These are phyloP conservation scores for Ilex asprella DNA, from an alignment of 257 asterid genomes.

Conservation along the genomic window DNA sequence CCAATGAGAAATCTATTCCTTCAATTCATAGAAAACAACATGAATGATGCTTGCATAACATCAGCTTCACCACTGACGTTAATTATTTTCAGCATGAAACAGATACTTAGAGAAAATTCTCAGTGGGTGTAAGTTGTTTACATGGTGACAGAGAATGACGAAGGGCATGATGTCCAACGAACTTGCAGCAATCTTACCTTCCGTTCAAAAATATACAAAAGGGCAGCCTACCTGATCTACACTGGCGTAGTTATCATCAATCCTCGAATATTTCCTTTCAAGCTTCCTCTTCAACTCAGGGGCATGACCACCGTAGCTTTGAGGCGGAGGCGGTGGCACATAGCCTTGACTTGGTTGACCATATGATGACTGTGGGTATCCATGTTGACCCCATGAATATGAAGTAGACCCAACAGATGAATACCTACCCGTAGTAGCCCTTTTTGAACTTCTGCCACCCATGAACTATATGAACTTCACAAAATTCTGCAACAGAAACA, in stretches of 20 bases:
- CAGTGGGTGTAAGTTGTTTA: background rate
- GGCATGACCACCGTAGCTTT: slow-evolving; percentile 45
- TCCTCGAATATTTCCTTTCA: slow-evolving; percentile 80
- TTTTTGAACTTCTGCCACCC: slow-evolving; percentile 84
- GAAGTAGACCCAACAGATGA: slow-evolving; percentile 63
- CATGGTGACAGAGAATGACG: background rate
- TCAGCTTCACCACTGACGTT: background rate
- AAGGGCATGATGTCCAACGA: no score
- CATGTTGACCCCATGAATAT: slow-evolving; percentile 33
- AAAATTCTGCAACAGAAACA: slow-evolving; percentile 2
- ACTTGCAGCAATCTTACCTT: background rate
- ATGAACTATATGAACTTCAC: slow-evolving; percentile 32
- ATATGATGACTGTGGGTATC: slow-evolving; percentile 44
- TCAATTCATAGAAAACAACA: no score
- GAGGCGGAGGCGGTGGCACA: slow-evolving; percentile 43
- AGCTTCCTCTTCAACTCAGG: slow-evolving; percentile 46
- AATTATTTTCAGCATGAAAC: background rate
- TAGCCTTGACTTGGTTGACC: slow-evolving; percentile 53
- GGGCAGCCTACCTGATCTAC: slow-evolving; percentile 66
- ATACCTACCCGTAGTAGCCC: slow-evolving; percentile 56
- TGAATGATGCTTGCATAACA: background rate
- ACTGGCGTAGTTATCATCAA: slow-evolving; percentile 70
- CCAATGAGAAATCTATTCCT: no score
- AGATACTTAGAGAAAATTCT: background rate
- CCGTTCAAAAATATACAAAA: background rate